Evolutionary conservation across 768 basidiomycete genomes (phyloP).

Genomic region (Suillus spraguei): DNA sequence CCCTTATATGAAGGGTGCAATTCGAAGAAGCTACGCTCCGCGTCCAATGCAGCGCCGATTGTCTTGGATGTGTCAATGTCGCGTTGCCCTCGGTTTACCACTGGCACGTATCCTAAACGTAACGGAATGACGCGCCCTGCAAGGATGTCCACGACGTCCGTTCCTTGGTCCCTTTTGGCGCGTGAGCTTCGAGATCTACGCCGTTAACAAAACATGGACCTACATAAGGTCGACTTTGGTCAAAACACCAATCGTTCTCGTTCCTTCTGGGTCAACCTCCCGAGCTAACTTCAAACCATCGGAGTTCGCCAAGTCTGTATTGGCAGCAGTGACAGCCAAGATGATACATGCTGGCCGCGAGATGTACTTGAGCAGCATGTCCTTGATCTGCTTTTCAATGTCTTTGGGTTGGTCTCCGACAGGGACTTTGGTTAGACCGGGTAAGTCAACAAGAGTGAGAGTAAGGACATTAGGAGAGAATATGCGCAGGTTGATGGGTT

Average conservation of each 20-base stretch:
- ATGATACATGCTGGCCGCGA: conserved; percentile 95
- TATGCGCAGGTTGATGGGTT: conserved; percentile 96
- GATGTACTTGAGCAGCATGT: conserved; percentile 96
- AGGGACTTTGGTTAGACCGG: conserved; percentile 93
- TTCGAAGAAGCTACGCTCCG: conserved; percentile 93
- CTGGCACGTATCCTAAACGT: conserved; percentile 95
- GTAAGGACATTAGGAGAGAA: conserved; percentile 98
- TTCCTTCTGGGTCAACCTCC: conserved; percentile 96
- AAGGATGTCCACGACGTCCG: conserved; percentile 98
- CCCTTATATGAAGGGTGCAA: conserved; percentile 90
- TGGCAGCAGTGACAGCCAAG: conserved; percentile 94
- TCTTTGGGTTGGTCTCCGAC: conserved; percentile 96
- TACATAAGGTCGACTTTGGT: conserved; percentile 99
- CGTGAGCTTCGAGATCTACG: conserved; percentile 14
- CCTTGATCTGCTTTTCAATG: conserved; percentile 96
- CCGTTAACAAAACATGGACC: conserved; percentile 33
- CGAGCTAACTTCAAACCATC: conserved; percentile 96
- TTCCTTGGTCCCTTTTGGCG: conserved; percentile 83
- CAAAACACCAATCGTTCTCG: conserved; percentile 95
- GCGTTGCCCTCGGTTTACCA: conserved; percentile 97
- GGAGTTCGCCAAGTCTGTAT: conserved; percentile 97
- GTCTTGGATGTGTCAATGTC: conserved; percentile 92
- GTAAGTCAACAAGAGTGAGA: conserved; percentile 95
- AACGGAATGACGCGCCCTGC: conserved; percentile 97
- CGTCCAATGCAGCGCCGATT: conserved; percentile 83